phyloP scores from a whole-genome alignment of 768 basidiomycete species.

The Mycena belliarum region DNA sequence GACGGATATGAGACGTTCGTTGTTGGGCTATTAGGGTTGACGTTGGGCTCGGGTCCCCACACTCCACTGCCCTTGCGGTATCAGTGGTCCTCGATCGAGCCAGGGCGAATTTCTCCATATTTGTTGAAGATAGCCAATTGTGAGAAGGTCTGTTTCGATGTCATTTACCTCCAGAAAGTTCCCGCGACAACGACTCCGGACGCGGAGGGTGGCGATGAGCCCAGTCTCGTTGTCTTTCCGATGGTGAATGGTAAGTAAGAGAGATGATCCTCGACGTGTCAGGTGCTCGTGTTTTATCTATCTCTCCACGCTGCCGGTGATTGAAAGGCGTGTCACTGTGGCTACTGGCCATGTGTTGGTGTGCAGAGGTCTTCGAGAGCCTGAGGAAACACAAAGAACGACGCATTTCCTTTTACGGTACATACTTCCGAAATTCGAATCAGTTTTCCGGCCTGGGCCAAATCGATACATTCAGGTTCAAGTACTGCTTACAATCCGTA shows the following conservation, averaged over 20 bases:
- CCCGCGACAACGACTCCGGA: background rate
- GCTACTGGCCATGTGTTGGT: background rate
- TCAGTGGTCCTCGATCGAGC: constrained; percentile 7
- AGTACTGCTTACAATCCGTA: constrained; percentile 5
- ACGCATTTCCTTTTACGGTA: background rate
- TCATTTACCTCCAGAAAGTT: constrained; percentile 9
- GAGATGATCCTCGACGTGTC: constrained; percentile 1
- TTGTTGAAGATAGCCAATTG: constrained; percentile 7
- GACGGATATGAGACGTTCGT: background rate
- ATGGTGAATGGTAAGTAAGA: constrained; percentile 1
- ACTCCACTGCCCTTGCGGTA: constrained; percentile 11
- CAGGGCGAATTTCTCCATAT: constrained; percentile 8
- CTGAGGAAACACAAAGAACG: background rate
- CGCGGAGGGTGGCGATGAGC: background rate
- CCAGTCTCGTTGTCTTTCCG: background rate
- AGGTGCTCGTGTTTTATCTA: background rate
- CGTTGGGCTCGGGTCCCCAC: constrained; percentile 10
- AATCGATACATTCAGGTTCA: constrained; percentile 2
- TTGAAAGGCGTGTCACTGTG: background rate
- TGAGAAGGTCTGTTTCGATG: constrained; percentile 5
- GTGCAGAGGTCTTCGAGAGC: background rate
- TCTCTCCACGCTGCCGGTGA: background rate
- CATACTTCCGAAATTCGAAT: background rate
- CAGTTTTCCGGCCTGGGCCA: background rate
- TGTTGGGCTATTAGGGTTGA: constrained; percentile 2